phyloP scores from a whole-genome alignment of 495 filamentous ascomycete genomes.

The Lasiosphaeris hirsuta region DNA sequence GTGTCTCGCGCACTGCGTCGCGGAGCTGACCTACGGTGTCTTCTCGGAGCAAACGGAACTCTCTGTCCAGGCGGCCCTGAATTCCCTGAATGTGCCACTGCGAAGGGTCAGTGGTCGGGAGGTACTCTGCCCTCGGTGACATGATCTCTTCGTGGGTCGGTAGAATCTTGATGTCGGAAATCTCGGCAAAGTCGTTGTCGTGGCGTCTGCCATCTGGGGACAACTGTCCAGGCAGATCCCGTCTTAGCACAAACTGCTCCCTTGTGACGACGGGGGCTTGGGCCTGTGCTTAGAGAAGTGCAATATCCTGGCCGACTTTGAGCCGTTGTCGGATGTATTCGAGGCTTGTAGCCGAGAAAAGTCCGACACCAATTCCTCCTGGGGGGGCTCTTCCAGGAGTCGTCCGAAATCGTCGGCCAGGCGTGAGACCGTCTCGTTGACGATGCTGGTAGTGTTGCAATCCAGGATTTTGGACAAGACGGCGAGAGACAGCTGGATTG shows the following conservation, averaged over 20 bases:
- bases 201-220: conserved; percentile 56
- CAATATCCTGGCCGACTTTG: conserved; percentile 21
- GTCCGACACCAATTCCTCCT: conserved; percentile 18
- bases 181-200: conserved; percentile 63
- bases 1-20: conserved; percentile 50
- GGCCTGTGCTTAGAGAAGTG: neutral
- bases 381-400: neutral
- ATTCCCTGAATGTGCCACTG: conserved; percentile 58
- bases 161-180: conserved; percentile 60
- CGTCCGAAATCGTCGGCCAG: conserved; percentile 1
- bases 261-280: conserved; percentile 9
- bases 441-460: conserved; percentile 34
- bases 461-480: conserved; percentile 31
- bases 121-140: conserved; percentile 52
- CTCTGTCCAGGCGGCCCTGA: conserved; percentile 60
- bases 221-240: conserved; percentile 51
- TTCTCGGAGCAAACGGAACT: conserved; percentile 67
- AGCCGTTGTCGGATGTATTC: conserved; percentile 29
- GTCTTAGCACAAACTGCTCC: conserved; percentile 38
- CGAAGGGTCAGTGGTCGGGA: conserved; percentile 51
- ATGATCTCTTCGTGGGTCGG: conserved; percentile 62
- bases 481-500: conserved; percentile 25
- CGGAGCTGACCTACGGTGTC: conserved; percentile 62
- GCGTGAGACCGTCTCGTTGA: conserved; percentile 24
- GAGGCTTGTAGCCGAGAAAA: conserved; percentile 30